A percentile compares a stretch with the other conserved stretches of the same genome.
Evolutionary conservation across 352 stramenopile genomes (phyloP).

Genomic region (Phytopythium delawarense): DNA sequence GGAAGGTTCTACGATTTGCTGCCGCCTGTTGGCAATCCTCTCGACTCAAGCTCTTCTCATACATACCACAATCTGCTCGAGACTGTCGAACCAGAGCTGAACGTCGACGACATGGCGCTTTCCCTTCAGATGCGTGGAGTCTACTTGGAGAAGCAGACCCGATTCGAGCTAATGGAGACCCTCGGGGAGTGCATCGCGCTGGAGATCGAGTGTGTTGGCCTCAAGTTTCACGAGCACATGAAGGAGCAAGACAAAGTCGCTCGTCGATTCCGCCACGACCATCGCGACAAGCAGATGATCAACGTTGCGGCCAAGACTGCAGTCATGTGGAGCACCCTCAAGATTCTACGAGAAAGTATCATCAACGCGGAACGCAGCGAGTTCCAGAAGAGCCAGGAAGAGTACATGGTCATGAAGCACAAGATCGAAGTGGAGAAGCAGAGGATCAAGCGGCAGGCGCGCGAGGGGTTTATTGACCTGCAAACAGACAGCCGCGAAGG

Average conservation of each 20-base stretch:
- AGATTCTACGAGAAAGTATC: conserved; percentile 41
- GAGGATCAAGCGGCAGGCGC: conserved; percentile 53
- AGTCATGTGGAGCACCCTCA: conserved; percentile 47
- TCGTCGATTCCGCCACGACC: conserved; percentile 44
- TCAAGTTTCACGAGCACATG: conserved; percentile 59
- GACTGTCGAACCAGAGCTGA: conserved; percentile 59
- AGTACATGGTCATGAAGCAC: conserved; percentile 62
- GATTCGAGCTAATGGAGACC: conserved; percentile 48
- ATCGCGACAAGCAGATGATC: conserved; percentile 33
- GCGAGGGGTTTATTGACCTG: conserved; percentile 28
- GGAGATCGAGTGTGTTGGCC: conserved; percentile 63
- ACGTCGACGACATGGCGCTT: conserved; percentile 58
- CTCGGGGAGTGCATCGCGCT: conserved; percentile 54
- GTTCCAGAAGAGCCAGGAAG: conserved; percentile 28
- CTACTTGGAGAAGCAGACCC: conserved; percentile 53
- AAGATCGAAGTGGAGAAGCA: conserved; percentile 48
- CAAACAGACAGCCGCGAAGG: conserved; percentile 1
- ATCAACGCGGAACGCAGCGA: conserved; percentile 28
- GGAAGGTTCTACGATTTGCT: conserved; percentile 60
- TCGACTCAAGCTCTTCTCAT: background rate
- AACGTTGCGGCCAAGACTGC: conserved; percentile 28
- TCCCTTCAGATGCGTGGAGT: conserved; percentile 61
- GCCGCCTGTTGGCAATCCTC: conserved; percentile 10
- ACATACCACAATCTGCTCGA: conserved; percentile 41
- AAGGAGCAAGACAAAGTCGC: conserved; percentile 62